Base-by-base conservation (phyloP, 257 asterid species). In the Solanum tarapatanum region DNA sequence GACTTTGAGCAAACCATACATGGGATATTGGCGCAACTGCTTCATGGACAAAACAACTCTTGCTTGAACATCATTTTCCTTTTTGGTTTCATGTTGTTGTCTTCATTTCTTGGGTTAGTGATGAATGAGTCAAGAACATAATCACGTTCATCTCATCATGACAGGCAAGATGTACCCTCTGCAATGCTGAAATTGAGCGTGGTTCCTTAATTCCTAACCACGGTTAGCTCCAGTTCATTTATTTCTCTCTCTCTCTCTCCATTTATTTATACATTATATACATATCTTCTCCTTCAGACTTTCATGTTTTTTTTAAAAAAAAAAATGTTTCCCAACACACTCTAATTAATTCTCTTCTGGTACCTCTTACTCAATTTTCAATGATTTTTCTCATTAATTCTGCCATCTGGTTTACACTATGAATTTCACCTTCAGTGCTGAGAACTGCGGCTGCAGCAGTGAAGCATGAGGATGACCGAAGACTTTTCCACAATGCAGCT, bases 361-460 rank as follows among this genome's bases (percentile, higher is more conserved):
- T 1, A 43, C 10, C 69, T 82, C 69, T 48, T 82, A 48, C 33
- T 48, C 16, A 17, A 28, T 16, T 43, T 64, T 60, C 41, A 79
- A 88, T 68, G 84, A 82, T 72, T 55, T 14, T 62, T 75, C 62
- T 35, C 86, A 64, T 85, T 86, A 37, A 84, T 64, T 88, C 30
- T 82, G 85, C 69, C 26, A 30, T 82, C 75, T 89, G 87, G 13
- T 24, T 73, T 14, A 70, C 86, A 64, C 35, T 87, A 45, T 86
- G 76, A 90, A 87, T 89, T 82, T 83, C 86, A 48, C 89, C 37
- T 70, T 13, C 95, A 97, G 99, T 95, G 66, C 90, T 97, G 89
- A 93, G 99, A 94, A 98, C 99, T 86, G 99, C 97, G 33, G 98
- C 99, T 75, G 91, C 90, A 30, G 99, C 99, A 66, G 98, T 95